A percentile compares a stretch with the other conserved stretches of the same genome.
These are phyloP conservation scores for Leccinum griseonigrum DNA, from an alignment of 1,284 basidiomycete species.

Conservation along the genomic window DNA sequence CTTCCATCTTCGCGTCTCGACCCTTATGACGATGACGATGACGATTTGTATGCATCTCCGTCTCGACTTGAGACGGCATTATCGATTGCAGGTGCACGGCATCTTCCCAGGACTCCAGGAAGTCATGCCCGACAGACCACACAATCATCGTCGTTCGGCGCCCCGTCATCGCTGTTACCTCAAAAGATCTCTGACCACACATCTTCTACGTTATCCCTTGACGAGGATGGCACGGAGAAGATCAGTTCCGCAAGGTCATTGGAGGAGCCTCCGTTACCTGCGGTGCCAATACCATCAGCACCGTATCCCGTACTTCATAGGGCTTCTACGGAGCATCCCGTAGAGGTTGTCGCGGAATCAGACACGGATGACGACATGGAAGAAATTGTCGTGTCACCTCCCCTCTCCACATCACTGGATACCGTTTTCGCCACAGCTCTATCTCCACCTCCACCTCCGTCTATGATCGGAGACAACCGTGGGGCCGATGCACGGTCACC, in stretches of 20 bases:
- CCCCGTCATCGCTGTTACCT: constrained; percentile 31
- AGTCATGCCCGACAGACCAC: constrained; percentile 8
- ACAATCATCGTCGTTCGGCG: constrained; percentile 36
- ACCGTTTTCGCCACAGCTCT: constrained; percentile 1
- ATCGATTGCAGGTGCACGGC: constrained; percentile 57
- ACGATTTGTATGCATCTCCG: constrained; percentile 45
- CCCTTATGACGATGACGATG: constrained; percentile 31
- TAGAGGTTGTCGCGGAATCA: constrained; percentile 11
- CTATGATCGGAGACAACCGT: constrained; percentile 15
- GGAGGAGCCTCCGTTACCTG: constrained; percentile 3
- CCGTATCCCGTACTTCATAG: constrained; percentile 1
- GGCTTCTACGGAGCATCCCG: neutral
- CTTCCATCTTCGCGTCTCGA: constrained; percentile 3
- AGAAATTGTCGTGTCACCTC: constrained; percentile 14
- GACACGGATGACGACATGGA: constrained; percentile 33
- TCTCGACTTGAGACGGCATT: constrained; percentile 62
- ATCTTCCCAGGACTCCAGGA: constrained; percentile 31
- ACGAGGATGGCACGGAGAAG: constrained; percentile 1
- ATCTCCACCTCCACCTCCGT: constrained; percentile 16
- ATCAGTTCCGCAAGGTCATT: neutral
- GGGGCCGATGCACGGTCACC: constrained; percentile 6
- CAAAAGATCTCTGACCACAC: constrained; percentile 2
- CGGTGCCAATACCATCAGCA: constrained; percentile 2
- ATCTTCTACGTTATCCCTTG: neutral
- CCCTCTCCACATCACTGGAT: constrained; percentile 1